Percentiles rank a stretch among this genome's conserved stretches.
These are phyloP conservation scores for Goniomonas avonlea DNA, from an alignment of 78 protist genomes.

Conservation along the genomic window DNA sequence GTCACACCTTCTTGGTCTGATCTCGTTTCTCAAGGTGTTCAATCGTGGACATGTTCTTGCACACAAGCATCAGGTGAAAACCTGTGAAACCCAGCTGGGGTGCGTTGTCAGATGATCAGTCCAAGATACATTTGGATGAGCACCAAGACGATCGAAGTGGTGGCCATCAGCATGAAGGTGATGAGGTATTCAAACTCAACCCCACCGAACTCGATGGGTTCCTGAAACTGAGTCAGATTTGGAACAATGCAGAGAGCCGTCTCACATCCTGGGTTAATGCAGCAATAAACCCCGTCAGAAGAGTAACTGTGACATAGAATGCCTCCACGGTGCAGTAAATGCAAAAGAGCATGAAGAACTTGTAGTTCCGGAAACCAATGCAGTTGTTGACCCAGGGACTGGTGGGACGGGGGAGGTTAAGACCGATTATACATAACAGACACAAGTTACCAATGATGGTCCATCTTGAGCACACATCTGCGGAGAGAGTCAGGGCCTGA, in stretches of 20 bases:
- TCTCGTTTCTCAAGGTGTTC: constrained; percentile 23
- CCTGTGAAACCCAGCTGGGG: constrained; percentile 5
- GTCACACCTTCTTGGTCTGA: constrained; percentile 11
- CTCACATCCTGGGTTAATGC: not conserved
- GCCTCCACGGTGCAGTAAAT: not conserved
- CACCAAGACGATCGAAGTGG: too few relatives aligned
- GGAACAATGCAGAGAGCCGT: not conserved
- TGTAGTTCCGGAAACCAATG: constrained; percentile 9
- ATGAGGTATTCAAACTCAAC: constrained; percentile 15
- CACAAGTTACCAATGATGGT: too few relatives aligned
- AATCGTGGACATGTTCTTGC: constrained; percentile 14
- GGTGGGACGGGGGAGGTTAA: too few relatives aligned
- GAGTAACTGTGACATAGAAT: not conserved
- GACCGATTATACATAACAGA: too few relatives aligned
- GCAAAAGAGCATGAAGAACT: constrained; percentile 24
- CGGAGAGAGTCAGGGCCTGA: too few relatives aligned
- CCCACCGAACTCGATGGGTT: not conserved
- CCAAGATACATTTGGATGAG: not conserved
- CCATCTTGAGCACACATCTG: constrained; percentile 21
- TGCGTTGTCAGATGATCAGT: not conserved
- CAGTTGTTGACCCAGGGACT: constrained; percentile 32
- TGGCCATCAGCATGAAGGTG: not conserved
- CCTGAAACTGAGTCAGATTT: not conserved
- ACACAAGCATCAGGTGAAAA: constrained; percentile 3
- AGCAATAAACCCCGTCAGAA: not conserved